phyloP scores from a whole-genome alignment of 129 eudicot species.

The Cynara cardunculus region DNA sequence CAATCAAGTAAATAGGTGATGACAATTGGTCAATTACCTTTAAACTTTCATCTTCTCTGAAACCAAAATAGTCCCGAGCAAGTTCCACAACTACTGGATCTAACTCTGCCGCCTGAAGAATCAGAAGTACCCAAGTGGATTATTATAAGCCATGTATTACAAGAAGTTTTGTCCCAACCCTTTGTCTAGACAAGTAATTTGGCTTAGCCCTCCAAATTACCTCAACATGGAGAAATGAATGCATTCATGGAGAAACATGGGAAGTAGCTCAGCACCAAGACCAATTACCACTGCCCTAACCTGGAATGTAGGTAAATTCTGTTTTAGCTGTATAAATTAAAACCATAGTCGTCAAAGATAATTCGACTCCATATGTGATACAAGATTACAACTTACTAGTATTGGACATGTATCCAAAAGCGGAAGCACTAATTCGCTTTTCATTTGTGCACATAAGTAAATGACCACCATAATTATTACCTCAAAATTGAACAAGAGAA shows the following conservation, averaged over 20 bases:
- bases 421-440: neutral
- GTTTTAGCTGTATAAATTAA: conserved; percentile 1
- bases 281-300: conserved; percentile 80
- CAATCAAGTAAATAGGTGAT: neutral
- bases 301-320: conserved; percentile 46
- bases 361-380: neutral
- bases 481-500: neutral
- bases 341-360: neutral
- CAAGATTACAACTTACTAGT: neutral
- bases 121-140: conserved; percentile 11
- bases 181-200: neutral
- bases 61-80: conserved; percentile 74
- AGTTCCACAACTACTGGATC: conserved; percentile 70
- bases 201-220: conserved; percentile 29
- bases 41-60: conserved; percentile 58
- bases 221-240: conserved; percentile 62
- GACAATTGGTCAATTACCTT: conserved; percentile 46
- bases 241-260: conserved; percentile 74
- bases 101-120: conserved; percentile 63
- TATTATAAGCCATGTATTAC: conserved; percentile 4
- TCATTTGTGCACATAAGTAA: neutral
- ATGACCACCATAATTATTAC: neutral
- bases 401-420: neutral
- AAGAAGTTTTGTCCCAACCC: neutral
- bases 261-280: conserved; percentile 96